A percentile compares a stretch with the other conserved stretches of the same genome.
Evolutionary conservation across 2,329 filamentous ascomycete genomes (phyloP).

Genomic region (Dothideomycetes sp.): DNA sequence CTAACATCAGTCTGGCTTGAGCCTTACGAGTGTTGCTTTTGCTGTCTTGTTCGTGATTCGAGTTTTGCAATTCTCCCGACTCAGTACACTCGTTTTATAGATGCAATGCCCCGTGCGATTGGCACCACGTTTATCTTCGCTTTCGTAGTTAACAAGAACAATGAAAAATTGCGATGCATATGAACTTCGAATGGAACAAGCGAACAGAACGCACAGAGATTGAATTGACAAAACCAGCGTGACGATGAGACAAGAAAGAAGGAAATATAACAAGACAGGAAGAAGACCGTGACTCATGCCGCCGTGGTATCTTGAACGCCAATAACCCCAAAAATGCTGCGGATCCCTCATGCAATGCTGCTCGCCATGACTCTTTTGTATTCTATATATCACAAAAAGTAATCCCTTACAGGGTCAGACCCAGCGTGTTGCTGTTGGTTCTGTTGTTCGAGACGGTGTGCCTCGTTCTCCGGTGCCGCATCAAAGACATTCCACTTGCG

Average conservation of each 20-base stretch:
- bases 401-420: conserved; percentile 59
- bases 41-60: background rate
- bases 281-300: too few relatives aligned
- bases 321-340: conserved; percentile 8
- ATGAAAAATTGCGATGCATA: too few relatives aligned
- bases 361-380: too few relatives aligned
- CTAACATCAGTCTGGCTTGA: conserved; percentile 3
- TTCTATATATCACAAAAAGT: conserved; percentile 42
- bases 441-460: conserved; percentile 71
- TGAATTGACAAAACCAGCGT: background rate
- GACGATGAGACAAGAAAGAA: background rate
- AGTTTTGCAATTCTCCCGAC: background rate
- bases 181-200: too few relatives aligned
- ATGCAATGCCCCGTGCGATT: too few relatives aligned
- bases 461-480: conserved; percentile 89
- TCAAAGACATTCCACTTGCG: conserved; percentile 97
- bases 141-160: too few relatives aligned
- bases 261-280: conserved; percentile 1
- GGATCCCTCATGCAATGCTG: background rate
- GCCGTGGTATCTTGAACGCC: conserved; percentile 9
- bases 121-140: too few relatives aligned
- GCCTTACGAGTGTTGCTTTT: background rate
- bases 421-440: conserved; percentile 56
- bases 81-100: background rate
- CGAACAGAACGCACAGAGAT: too few relatives aligned